Percentiles rank a stretch among this genome's conserved stretches.
These are phyloP conservation scores for Nematocida ausubeli DNA, from an alignment of 371 early-diverging fungal species.

Conservation along the genomic window DNA sequence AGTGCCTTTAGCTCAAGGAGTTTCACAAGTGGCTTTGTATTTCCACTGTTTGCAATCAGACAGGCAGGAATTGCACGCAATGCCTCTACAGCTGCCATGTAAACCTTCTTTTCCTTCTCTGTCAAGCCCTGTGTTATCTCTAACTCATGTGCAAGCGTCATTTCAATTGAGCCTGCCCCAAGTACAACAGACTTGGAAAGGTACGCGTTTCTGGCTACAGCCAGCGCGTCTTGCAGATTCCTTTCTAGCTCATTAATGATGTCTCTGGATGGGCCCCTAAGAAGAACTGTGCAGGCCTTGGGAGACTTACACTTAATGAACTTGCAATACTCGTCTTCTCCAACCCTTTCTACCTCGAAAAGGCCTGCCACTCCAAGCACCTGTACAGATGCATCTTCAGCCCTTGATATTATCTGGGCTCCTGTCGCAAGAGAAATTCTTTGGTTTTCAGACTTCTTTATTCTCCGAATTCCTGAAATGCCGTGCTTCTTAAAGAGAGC, in stretches of 20 bases:
- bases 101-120: conserved; percentile 61
- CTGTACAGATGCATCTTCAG: conserved; percentile 85
- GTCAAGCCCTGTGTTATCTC: background rate
- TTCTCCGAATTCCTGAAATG: conserved; percentile 93
- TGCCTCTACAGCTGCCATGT: conserved; percentile 75
- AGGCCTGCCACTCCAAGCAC: conserved; percentile 93
- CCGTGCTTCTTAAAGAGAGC: conserved; percentile 90
- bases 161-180: conserved; percentile 99
- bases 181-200: conserved; percentile 83
- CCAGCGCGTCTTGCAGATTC: conserved; percentile 97
- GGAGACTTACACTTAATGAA: conserved; percentile 87
- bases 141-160: conserved; percentile 73
- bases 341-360: conserved; percentile 91
- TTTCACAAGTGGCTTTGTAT: conserved; percentile 80
- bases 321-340: conserved; percentile 78
- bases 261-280: conserved; percentile 96
- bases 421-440: conserved; percentile 94
- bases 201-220: conserved; percentile 92
- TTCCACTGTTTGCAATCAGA: conserved; percentile 82
- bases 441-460: conserved; percentile 95
- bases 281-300: conserved; percentile 92
- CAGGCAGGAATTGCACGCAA: conserved; percentile 95
- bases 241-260: conserved; percentile 95
- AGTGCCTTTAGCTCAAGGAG: conserved; percentile 86
- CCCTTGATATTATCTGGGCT: conserved; percentile 88